Evolutionary conservation across 805 yeast genomes (phyloP).

Genomic region (Suhomyces sp.): DNA sequence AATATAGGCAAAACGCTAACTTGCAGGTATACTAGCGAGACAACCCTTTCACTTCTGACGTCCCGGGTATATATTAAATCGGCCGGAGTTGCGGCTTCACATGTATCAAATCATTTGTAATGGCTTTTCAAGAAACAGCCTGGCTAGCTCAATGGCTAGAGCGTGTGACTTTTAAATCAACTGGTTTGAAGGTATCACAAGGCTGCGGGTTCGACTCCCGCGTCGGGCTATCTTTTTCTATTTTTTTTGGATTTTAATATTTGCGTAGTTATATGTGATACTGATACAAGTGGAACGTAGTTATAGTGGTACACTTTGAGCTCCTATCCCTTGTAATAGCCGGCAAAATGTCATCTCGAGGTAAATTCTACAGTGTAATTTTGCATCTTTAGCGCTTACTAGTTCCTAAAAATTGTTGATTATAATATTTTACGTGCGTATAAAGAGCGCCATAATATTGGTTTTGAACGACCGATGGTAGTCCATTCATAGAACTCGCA

Average conservation of each 20-base stretch:
- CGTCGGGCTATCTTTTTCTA: not conserved
- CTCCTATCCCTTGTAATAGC: not conserved
- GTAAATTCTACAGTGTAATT: too few relatives aligned
- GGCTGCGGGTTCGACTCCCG: conserved; percentile 6
- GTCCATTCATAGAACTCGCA: too few relatives aligned
- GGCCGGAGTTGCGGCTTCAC: too few relatives aligned
- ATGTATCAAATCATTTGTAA: too few relatives aligned
- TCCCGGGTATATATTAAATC: too few relatives aligned
- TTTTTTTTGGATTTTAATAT: not conserved
- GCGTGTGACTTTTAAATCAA: conserved; percentile 1
- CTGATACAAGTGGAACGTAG: too few relatives aligned
- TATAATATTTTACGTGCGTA: too few relatives aligned
- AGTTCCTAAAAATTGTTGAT: not conserved
- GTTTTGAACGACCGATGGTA: not conserved
- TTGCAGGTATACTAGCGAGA: too few relatives aligned
- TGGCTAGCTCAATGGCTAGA: conserved; percentile 5
- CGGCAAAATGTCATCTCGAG: not conserved
- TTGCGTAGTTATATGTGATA: too few relatives aligned
- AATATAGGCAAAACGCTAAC: too few relatives aligned
- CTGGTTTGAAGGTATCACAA: not conserved
- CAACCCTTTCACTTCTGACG: too few relatives aligned
- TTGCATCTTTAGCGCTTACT: not conserved
- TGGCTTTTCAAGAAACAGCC: conserved; percentile 1
- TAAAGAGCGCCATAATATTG: not conserved
- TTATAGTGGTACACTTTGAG: not conserved